These are phyloP conservation scores for Amanita fuliginea DNA, from an alignment of 768 basidiomycete species.

Conservation along the genomic window DNA sequence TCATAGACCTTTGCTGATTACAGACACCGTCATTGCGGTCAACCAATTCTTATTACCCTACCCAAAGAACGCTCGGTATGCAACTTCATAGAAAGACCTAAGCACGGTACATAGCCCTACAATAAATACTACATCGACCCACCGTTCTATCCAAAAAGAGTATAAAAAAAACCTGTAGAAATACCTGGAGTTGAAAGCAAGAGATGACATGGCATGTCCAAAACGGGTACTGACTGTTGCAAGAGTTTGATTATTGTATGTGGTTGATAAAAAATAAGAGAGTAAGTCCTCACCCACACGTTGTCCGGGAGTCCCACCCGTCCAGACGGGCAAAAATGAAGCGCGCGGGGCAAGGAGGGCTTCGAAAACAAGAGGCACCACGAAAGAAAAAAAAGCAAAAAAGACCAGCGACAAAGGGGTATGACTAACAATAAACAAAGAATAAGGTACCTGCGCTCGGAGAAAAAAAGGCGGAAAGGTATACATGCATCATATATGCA, in stretches of 20 bases:
- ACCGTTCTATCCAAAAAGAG: neutral
- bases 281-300: neutral
- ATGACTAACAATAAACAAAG: neutral
- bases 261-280: neutral
- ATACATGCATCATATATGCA: slow-evolving; percentile 7
- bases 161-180: neutral
- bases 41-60: no score
- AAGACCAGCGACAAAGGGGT: neutral
- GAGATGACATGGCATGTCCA: neutral
- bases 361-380: no score
- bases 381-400: neutral
- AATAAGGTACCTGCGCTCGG: slow-evolving; percentile 1
- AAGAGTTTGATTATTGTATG: neutral
- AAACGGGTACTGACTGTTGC: no score
- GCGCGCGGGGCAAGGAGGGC: neutral
- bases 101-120: neutral
- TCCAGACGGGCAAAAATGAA: neutral
- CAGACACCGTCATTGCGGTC: no score
- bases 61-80: slow-evolving; percentile 2
- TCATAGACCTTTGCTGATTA: no score
- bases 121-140: neutral
- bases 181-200: neutral
- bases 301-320: neutral
- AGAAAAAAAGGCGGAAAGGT: slow-evolving; percentile 7
- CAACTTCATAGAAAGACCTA: neutral